phyloP scores from a whole-genome alignment of 257 asterid species.

The Ilex aquifolium region DNA sequence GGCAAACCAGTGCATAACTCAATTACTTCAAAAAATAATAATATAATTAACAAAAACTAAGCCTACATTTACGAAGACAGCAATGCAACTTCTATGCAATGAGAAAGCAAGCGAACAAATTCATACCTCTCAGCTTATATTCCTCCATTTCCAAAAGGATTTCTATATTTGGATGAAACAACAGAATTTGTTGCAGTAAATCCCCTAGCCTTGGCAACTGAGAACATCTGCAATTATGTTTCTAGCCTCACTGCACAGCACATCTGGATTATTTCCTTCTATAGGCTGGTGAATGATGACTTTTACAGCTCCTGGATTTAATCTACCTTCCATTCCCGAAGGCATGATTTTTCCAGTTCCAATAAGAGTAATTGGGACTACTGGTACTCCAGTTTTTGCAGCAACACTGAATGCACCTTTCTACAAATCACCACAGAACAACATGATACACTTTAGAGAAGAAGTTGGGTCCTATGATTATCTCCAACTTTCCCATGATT shows the following conservation, averaged over 20 bases:
- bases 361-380: constrained; percentile 73
- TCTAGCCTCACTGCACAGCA: constrained; percentile 65
- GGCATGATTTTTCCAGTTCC: constrained; percentile 97
- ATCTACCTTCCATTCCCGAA: constrained; percentile 65
- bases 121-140: neutral
- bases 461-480: neutral
- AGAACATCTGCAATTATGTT: constrained; percentile 59
- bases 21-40: no score
- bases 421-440: constrained; percentile 31
- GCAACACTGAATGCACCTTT: constrained; percentile 96
- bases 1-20: no score
- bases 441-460: neutral
- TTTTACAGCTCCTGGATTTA: constrained; percentile 68
- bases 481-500: neutral
- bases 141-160: neutral
- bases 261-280: constrained; percentile 48
- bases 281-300: constrained; percentile 67
- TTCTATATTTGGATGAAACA: neutral
- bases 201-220: constrained; percentile 30
- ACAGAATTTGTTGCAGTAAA: neutral
- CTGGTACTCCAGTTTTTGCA: constrained; percentile 77
- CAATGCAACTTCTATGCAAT: neutral
- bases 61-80: no score
- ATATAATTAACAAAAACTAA: no score
- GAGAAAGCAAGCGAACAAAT: neutral